Conservation (phyloP, 2,329 filamentous ascomycete genomes). For the Tolypocladium guangdongense region DNA sequence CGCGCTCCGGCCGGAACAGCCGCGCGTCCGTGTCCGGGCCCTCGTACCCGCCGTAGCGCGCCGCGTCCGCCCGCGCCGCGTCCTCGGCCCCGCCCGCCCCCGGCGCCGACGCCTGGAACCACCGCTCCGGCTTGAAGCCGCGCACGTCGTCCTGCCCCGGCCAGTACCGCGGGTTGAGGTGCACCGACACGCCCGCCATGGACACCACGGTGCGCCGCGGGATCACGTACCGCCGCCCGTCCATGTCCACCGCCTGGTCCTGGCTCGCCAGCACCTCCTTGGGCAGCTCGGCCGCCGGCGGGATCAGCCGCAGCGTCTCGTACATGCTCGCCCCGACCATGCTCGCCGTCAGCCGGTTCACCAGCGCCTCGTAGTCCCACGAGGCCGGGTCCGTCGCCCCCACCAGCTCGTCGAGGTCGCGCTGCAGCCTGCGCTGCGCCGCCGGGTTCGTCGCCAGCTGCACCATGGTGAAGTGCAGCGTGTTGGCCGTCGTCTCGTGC, state of each 20-base stretch:
- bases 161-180: slow-evolving; percentile 66
- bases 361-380: slow-evolving; percentile 61
- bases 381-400: slow-evolving; percentile 42
- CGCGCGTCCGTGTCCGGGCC: slow-evolving; percentile 50
- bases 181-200: slow-evolving; percentile 43
- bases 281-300: slow-evolving; percentile 60
- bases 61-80: slow-evolving; percentile 27
- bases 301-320: slow-evolving; percentile 63
- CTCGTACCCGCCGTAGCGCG: slow-evolving; percentile 47
- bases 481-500: slow-evolving; percentile 71
- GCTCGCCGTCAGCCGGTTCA: slow-evolving; percentile 55
- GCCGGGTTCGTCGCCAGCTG: slow-evolving; percentile 55
- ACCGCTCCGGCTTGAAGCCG: slow-evolving; percentile 62
- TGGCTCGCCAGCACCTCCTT: slow-evolving; percentile 43
- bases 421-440: slow-evolving; percentile 55
- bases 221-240: slow-evolving; percentile 46
- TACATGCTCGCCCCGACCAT: slow-evolving; percentile 68
- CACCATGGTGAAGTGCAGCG: slow-evolving; percentile 59
- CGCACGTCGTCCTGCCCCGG: slow-evolving; percentile 50
- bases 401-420: slow-evolving; percentile 57
- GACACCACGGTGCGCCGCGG: slow-evolving; percentile 46
- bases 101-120: slow-evolving; percentile 38
- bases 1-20: slow-evolving; percentile 48
- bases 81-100: slow-evolving; percentile 13
- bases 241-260: slow-evolving; percentile 47